A percentile compares a stretch with the other conserved stretches of the same genome.
These are phyloP conservation scores for Farysia itapuensis DNA, from an alignment of 1,284 basidiomycete genomes.

Conservation along the genomic window DNA sequence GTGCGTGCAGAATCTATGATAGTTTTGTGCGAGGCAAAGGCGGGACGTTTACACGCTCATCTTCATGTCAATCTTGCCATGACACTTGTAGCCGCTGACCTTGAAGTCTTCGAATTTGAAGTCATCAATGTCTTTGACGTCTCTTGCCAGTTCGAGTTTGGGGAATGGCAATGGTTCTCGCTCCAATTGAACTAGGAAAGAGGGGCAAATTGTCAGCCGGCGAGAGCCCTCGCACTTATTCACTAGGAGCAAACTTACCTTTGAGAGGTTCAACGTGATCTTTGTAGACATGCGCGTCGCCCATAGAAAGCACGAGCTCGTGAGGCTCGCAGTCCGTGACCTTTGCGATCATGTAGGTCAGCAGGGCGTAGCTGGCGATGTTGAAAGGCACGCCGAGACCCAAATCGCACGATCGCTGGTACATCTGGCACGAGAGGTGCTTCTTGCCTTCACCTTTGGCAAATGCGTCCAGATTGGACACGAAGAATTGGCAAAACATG, in stretches of 20 bases:
- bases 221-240: not conserved
- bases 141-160: conserved; percentile 70
- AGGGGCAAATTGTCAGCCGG: not conserved
- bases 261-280: conserved; percentile 87
- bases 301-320: conserved; percentile 86
- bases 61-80: conserved; percentile 89
- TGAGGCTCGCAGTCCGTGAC: conserved; percentile 83
- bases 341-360: conserved; percentile 94
- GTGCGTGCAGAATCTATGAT: not conserved
- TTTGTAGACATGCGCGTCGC: conserved; percentile 92
- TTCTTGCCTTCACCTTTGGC: conserved; percentile 41
- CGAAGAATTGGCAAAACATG: conserved; percentile 98
- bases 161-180: conserved; percentile 82
- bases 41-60: conserved; percentile 76
- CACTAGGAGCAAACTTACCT: conserved; percentile 7
- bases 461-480: conserved; percentile 64
- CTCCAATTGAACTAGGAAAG: conserved; percentile 68
- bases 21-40: no score
- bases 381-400: conserved; percentile 94
- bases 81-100: conserved; percentile 82
- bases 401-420: conserved; percentile 93
- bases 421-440: conserved; percentile 86
- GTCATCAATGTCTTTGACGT: conserved; percentile 75
- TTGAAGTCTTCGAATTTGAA: conserved; percentile 80
- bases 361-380: conserved; percentile 93